These are phyloP conservation scores for Umbelopsis sp. DNA, from an alignment of 192 early-diverging fungal genomes.

Conservation along the genomic window DNA sequence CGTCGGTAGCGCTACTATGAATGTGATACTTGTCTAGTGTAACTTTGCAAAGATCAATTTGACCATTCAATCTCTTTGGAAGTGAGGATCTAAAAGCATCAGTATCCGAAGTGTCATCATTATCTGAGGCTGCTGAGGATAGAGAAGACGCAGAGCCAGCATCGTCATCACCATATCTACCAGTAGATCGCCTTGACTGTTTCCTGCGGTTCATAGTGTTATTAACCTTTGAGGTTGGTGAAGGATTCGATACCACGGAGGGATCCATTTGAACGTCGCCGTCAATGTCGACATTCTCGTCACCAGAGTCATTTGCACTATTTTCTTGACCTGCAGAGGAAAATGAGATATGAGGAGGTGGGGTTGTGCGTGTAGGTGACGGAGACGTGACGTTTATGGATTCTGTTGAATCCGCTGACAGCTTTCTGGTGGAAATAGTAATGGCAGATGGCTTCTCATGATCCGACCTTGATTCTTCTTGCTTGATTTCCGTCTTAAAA, in stretches of 20 bases:
- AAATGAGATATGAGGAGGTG: not conserved
- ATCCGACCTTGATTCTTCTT: not conserved
- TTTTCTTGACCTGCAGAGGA: slow-evolving; percentile 10
- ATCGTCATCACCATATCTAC: not conserved
- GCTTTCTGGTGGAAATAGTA: not conserved
- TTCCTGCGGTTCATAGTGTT: not conserved
- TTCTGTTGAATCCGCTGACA: slow-evolving; percentile 5
- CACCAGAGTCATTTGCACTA: slow-evolving; percentile 16
- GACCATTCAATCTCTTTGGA: not conserved
- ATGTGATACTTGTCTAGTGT: not conserved
- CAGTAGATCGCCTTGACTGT: not conserved
- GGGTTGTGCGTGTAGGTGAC: slow-evolving; percentile 1
- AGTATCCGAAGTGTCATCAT: not conserved
- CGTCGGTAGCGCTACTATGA: not conserved
- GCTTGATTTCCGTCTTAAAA: not conserved
- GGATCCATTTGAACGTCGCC: not conserved
- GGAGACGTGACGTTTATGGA: slow-evolving; percentile 16
- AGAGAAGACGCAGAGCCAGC: not conserved
- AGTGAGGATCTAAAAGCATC: not conserved
- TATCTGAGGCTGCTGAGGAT: not conserved
- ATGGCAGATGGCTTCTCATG: not conserved
- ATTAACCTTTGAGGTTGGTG: not conserved
- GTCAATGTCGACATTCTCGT: slow-evolving; percentile 14
- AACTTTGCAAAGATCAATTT: not conserved
- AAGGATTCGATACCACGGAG: not conserved